Base-by-base conservation (phyloP, 2,329 filamentous ascomycete genomes). In the Diaporthe caulivora region DNA sequence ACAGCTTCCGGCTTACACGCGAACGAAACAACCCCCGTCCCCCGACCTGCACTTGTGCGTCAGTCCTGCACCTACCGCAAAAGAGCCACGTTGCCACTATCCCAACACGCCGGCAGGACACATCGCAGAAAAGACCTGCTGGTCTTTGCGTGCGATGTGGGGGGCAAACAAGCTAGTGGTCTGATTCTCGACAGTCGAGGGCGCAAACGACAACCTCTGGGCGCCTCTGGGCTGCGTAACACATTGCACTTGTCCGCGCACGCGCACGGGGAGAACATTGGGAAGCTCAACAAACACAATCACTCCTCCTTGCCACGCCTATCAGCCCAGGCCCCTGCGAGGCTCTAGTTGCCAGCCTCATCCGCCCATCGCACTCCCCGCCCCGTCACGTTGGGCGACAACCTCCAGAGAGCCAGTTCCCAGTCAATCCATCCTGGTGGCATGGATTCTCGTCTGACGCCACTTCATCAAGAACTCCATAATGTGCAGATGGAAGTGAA, bases 401-500 rank as follows among this genome's bases (percentile, higher is more conserved):
- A 37, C 44, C 58, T 60, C 24, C 67, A 42, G 44, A 42, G 44
- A 73, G 47, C 29, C 53, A 37, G 29, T 24, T 13, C 31, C n/a
- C 65, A 18, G 24, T 42, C 42, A 40, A 24, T 29, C 60, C 60
- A 42, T 58, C 42, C 40, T 70, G 89, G 88, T 8, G 37, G 51
- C 77, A 93, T 93, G 91, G 91, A 93, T 89, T 83, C 88, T 76
- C 89, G 90, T 77, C 91, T 90, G 79, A 80, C 87, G 60, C 84
- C 87, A 77, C 86, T 87, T 78, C 88, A 90, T 80, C 91, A 92
- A 85, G 90, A 92, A 83, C 84, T 92, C 79, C 90, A 91, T 81
- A 89, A 86, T 86, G 86, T 93, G 82, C 90, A 92, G 83, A 92
- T 92, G 89, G 91, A 93, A 84, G 84, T 93, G 80, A 92, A 91